Percentiles rank a stretch among this genome's conserved stretches.
phyloP scores from a whole-genome alignment of 2,329 filamentous ascomycete genomes.

The Sporothrix dimorphospora region DNA sequence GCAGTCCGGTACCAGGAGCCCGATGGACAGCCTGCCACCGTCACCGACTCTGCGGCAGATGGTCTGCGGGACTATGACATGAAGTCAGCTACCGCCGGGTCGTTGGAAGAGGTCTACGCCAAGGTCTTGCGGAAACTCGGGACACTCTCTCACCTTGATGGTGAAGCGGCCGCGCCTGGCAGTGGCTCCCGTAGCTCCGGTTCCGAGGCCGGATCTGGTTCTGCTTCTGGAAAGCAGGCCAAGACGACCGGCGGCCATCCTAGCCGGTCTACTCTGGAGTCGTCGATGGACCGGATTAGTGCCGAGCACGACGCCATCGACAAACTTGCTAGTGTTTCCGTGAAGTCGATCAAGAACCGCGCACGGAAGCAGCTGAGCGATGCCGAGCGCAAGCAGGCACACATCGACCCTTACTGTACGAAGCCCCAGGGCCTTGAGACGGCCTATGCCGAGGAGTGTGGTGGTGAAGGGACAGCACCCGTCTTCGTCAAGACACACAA shows the following conservation, averaged over 20 bases:
- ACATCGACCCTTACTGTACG: constrained; percentile 45
- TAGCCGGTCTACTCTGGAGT: constrained; percentile 38
- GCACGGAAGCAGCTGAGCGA: constrained; percentile 9
- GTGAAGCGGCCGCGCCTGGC: not conserved
- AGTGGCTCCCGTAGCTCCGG: not conserved
- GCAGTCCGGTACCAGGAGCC: constrained; percentile 34
- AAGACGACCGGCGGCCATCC: constrained; percentile 17
- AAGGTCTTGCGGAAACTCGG: constrained; percentile 32
- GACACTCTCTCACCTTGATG: constrained; percentile 14
- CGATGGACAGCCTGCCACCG: constrained; percentile 37
- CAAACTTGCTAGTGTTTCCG: constrained; percentile 35
- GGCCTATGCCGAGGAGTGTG: constrained; percentile 51
- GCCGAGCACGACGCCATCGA: constrained; percentile 40
- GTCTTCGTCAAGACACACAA: constrained; percentile 41
- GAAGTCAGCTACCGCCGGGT: constrained; percentile 1
- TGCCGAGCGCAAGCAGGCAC: constrained; percentile 25
- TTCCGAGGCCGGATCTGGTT: not conserved
- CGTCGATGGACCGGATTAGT: constrained; percentile 39
- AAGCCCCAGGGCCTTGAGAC: constrained; percentile 54
- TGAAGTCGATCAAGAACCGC: constrained; percentile 34
- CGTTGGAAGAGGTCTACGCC: constrained; percentile 41
- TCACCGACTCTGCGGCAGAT: constrained; percentile 44
- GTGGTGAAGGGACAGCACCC: constrained; percentile 42
- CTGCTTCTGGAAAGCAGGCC: constrained; percentile 21
- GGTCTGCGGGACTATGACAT: constrained; percentile 46